Percentiles rank a stretch among this genome's conserved stretches.
Evolutionary conservation across 495 filamentous ascomycete species (phyloP).

Genomic region (Pyrenula massariospora): DNA sequence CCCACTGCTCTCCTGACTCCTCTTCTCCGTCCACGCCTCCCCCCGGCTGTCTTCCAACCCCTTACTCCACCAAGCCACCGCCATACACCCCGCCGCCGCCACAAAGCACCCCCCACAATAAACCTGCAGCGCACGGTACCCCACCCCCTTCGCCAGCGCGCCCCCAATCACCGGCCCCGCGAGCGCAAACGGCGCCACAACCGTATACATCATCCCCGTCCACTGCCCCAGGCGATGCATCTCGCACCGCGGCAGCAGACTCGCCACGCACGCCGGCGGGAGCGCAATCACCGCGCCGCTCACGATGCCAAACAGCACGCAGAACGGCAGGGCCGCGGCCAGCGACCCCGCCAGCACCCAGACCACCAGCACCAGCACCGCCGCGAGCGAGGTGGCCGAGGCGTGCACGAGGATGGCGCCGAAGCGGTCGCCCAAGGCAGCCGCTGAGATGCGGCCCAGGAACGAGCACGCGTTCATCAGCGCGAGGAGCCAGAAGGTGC

Average conservation of each 20-base stretch:
- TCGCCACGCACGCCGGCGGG: constrained; percentile 25
- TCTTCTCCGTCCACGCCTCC: background rate
- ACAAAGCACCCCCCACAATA: background rate
- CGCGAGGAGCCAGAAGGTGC: constrained; percentile 26
- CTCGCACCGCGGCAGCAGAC: constrained; percentile 13
- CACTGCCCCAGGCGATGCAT: constrained; percentile 21
- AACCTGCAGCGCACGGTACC: background rate
- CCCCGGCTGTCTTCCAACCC: background rate
- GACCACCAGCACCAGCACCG: constrained; percentile 20
- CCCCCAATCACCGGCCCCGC: constrained; percentile 27
- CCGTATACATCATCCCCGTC: constrained; percentile 32
- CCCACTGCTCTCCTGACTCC: background rate
- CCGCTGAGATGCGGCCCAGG: constrained; percentile 21
- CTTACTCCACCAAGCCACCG: background rate
- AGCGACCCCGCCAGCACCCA: constrained; percentile 19
- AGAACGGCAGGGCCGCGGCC: constrained; percentile 21
- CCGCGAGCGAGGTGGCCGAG: constrained; percentile 13
- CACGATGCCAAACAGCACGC: constrained; percentile 23
- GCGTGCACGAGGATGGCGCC: constrained; percentile 25
- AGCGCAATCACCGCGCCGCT: constrained; percentile 26
- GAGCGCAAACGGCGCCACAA: constrained; percentile 19
- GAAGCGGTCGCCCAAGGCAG: constrained; percentile 14
- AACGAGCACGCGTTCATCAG: constrained; percentile 28
- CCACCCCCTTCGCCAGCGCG: background rate
- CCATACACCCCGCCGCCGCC: background rate